Conservation (phyloP, 179 eudicot species). For the Beta corolliflora region DNA sequence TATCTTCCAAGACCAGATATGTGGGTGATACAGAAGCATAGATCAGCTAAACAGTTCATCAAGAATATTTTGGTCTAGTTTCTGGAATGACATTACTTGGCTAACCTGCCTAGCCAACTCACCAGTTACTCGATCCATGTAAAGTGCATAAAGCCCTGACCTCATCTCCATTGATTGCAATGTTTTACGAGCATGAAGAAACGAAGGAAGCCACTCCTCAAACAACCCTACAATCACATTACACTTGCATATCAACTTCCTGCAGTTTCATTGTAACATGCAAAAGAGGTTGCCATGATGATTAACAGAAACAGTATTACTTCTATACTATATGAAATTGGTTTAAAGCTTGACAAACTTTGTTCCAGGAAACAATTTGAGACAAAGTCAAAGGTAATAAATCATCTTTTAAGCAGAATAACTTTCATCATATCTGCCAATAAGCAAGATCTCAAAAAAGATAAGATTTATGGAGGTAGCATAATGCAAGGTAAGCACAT, state of each 20-base stretch:
- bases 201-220: constrained; percentile 73
- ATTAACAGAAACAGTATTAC: background rate
- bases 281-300: background rate
- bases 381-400: background rate
- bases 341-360: background rate
- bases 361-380: background rate
- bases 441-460: background rate
- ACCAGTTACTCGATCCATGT: constrained; percentile 86
- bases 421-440: background rate
- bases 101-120: constrained; percentile 61
- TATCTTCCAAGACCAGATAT: background rate
- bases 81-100: constrained; percentile 46
- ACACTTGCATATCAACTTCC: background rate
- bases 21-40: background rate
- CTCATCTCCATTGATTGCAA: constrained; percentile 66
- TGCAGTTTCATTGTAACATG: background rate
- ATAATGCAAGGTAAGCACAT: constrained; percentile 22
- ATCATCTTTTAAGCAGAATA: background rate
- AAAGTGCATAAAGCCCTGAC: constrained; percentile 67
- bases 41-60: constrained; percentile 49
- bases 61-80: constrained; percentile 52
- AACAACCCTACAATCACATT: constrained; percentile 57
- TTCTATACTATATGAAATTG: background rate
- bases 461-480: background rate
- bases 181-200: constrained; percentile 61